Conservation (phyloP, 106 monocot species). For the Dendrobium officinale region DNA sequence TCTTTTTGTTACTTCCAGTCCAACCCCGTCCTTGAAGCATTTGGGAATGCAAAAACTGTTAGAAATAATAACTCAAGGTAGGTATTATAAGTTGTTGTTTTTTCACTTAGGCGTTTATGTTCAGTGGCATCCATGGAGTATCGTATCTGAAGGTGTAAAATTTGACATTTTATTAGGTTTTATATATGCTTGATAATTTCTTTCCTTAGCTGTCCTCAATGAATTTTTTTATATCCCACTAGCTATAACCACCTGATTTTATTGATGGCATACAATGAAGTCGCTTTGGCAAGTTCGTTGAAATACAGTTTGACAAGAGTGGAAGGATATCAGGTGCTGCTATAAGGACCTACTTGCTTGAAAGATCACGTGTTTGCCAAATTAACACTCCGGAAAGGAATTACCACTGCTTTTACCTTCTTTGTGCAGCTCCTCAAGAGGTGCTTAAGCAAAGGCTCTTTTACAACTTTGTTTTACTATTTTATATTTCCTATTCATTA, state of each 20-base stretch:
- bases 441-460: conserved; percentile 13
- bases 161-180: neutral
- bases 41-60: conserved; percentile 69
- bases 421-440: conserved; percentile 52
- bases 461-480: neutral
- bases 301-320: conserved; percentile 62
- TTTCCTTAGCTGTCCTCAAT: neutral
- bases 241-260: conserved; percentile 6
- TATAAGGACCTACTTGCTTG: conserved; percentile 60
- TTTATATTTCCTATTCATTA: conserved; percentile 3
- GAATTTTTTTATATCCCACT: neutral
- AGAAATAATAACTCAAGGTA: conserved; percentile 68
- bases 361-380: conserved; percentile 61
- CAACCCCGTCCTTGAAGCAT: conserved; percentile 69
- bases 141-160: neutral
- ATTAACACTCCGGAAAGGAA: conserved; percentile 54
- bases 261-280: conserved; percentile 18
- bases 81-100: neutral
- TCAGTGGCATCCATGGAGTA: neutral
- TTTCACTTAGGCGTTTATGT: neutral
- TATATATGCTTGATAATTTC: neutral
- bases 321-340: conserved; percentile 63
- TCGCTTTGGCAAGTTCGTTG: conserved; percentile 72
- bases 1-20: conserved; percentile 23
- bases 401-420: conserved; percentile 63